Conservation (phyloP, 768 basidiomycete species). For the Auriscalpium microsporum region DNA sequence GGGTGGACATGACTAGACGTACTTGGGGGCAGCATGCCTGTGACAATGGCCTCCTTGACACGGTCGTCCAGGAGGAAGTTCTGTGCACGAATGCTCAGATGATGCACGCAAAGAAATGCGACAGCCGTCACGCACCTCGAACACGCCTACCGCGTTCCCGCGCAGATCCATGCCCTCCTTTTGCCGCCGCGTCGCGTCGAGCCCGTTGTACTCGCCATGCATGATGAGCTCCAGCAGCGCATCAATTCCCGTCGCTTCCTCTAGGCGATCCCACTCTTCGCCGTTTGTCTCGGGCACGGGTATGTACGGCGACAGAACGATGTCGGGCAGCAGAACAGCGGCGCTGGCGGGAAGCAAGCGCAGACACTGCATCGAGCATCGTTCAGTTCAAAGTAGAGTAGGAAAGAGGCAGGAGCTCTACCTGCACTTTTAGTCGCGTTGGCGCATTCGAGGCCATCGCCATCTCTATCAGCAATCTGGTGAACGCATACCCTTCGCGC, state of each 20-base stretch:
- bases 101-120: not conserved
- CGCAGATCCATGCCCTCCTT: slow-evolving; percentile 70
- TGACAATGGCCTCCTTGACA: slow-evolving; percentile 57
- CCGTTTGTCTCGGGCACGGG: slow-evolving; percentile 77
- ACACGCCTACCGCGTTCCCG: slow-evolving; percentile 68
- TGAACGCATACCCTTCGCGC: slow-evolving; percentile 48
- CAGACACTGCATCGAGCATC: slow-evolving; percentile 41
- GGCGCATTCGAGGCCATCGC: slow-evolving; percentile 94
- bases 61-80: slow-evolving; percentile 75
- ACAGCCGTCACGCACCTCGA: slow-evolving; percentile 53
- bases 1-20: slow-evolving; percentile 26
- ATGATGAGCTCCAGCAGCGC: slow-evolving; percentile 74
- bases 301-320: slow-evolving; percentile 66
- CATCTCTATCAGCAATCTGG: slow-evolving; percentile 78
- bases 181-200: slow-evolving; percentile 45
- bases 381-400: slow-evolving; percentile 14
- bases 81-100: slow-evolving; percentile 27
- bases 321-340: slow-evolving; percentile 55
- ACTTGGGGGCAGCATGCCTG: slow-evolving; percentile 61
- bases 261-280: slow-evolving; percentile 88
- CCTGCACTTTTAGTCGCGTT: slow-evolving; percentile 79
- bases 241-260: slow-evolving; percentile 72
- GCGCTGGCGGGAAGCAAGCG: slow-evolving; percentile 45
- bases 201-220: slow-evolving; percentile 80
- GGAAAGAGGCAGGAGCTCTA: slow-evolving; percentile 20